phyloP scores from a whole-genome alignment of 1,284 basidiomycete species.

The Ganoderma multipileum region DNA sequence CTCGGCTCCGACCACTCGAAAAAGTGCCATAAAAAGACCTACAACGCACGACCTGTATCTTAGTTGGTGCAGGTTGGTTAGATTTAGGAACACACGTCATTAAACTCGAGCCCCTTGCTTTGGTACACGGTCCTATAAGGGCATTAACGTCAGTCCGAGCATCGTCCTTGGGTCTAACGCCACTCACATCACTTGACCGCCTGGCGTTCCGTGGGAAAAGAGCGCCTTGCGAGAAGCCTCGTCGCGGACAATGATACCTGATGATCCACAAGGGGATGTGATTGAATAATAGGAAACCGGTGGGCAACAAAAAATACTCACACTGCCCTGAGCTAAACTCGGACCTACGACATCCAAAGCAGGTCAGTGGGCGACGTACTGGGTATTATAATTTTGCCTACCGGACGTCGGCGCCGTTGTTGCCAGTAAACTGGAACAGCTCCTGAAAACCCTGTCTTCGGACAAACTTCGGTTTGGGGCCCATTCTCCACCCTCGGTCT shows the following conservation, averaged over 20 bases:
- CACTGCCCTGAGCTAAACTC: conserved; percentile 3
- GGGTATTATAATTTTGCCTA: conserved; percentile 28
- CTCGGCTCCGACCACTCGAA: conserved; percentile 65
- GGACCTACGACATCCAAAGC: not conserved
- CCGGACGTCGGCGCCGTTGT: conserved; percentile 59
- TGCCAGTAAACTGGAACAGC: conserved; percentile 53
- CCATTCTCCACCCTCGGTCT: conserved; percentile 65
- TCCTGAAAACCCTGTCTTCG: conserved; percentile 44
- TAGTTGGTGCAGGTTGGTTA: not conserved
- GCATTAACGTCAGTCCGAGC: not conserved
- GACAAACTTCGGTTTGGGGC: conserved; percentile 67
- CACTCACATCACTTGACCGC: not conserved
- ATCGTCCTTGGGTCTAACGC: too few species aligned
- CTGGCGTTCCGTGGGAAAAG: not conserved
- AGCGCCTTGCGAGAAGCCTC: not conserved
- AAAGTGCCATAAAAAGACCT: conserved; percentile 77
- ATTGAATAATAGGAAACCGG: not conserved
- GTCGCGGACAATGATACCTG: conserved; percentile 12
- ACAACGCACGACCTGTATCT: not conserved
- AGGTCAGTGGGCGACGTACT: not conserved
- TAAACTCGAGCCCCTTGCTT: conserved; percentile 77
- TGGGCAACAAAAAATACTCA: not conserved
- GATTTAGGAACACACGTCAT: conserved; percentile 54
- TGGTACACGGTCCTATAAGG: conserved; percentile 65
- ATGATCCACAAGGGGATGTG: too few species aligned